These are phyloP conservation scores for Nakaseomyces sp. DNA, from an alignment of 1,139 yeast species.

Conservation along the genomic window DNA sequence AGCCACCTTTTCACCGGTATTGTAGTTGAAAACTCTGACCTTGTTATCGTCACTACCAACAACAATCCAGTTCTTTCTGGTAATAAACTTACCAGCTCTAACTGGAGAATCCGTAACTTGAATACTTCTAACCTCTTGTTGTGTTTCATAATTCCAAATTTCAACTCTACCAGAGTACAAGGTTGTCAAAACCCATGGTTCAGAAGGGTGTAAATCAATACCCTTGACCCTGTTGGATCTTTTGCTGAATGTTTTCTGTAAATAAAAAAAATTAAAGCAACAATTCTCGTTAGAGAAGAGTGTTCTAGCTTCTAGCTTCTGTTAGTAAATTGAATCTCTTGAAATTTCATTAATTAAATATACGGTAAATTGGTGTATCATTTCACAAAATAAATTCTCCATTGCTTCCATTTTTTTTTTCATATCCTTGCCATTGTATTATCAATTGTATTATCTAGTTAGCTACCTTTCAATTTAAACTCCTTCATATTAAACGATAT, in stretches of 20 bases:
- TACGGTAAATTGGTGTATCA: too few relatives aligned
- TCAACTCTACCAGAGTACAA: conserved; percentile 75
- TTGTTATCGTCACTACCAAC: conserved; percentile 96
- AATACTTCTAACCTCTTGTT: conserved; percentile 52
- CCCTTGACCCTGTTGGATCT: conserved; percentile 95
- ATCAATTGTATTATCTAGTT: too few relatives aligned
- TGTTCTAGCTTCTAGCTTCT: background rate
- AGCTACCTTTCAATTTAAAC: too few relatives aligned
- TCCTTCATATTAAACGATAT: too few relatives aligned
- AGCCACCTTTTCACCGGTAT: conserved; percentile 86
- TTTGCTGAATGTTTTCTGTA: conserved; percentile 29
- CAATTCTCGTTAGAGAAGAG: too few relatives aligned
- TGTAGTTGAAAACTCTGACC: conserved; percentile 84
- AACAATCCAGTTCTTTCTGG: conserved; percentile 95
- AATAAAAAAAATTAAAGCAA: too few relatives aligned
- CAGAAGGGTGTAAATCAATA: conserved; percentile 94
- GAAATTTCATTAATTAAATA: too few relatives aligned
- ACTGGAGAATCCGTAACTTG: conserved; percentile 94
- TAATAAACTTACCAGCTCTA: conserved; percentile 89
- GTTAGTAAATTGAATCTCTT: background rate
- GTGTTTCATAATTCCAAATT: conserved; percentile 87
- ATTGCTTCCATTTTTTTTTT: too few relatives aligned
- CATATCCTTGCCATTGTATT: too few relatives aligned
- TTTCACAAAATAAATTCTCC: too few relatives aligned
- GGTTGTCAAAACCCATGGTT: conserved; percentile 91